Percentiles rank a stretch among this genome's conserved stretches.
Conservation (phyloP, 2,329 filamentous ascomycete genomes). For the Talaromyces funiculosus region DNA sequence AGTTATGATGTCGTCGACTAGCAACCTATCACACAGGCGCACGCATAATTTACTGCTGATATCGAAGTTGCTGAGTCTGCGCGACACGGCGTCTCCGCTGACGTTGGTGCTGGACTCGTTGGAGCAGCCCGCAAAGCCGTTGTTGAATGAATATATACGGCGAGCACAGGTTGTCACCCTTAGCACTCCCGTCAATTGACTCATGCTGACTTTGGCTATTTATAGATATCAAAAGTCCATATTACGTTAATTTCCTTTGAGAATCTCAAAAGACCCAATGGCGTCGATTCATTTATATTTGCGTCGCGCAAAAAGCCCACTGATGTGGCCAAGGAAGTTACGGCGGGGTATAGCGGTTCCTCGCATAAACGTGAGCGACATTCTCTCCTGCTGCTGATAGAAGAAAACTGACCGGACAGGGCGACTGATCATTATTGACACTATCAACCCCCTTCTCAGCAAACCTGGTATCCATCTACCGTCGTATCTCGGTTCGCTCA, state of each 20-base stretch:
- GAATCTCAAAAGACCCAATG: conserved; percentile 59
- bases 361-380: conserved; percentile 25
- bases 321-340: conserved; percentile 56
- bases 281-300: conserved; percentile 63
- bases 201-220: conserved; percentile 13
- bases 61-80: conserved; percentile 71
- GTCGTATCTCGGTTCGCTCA: conserved; percentile 63
- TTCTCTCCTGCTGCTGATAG: neutral
- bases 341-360: conserved; percentile 30
- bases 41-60: conserved; percentile 81
- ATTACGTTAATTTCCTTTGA: conserved; percentile 74
- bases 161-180: conserved; percentile 59
- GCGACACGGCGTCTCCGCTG: conserved; percentile 76
- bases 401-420: conserved; percentile 41
- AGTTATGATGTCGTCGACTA: conserved; percentile 30
- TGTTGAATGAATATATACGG: conserved; percentile 67
- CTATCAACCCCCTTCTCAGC: conserved; percentile 60
- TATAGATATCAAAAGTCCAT: conserved; percentile 54
- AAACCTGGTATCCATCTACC: conserved; percentile 54
- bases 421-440: conserved; percentile 72
- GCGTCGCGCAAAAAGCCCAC: conserved; percentile 56
- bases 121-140: conserved; percentile 68
- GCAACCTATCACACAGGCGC: conserved; percentile 55
- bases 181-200: neutral
- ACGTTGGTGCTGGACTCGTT: conserved; percentile 80